These are phyloP conservation scores for Dunaliella primolecta DNA, from an alignment of 139 green algal species.

Conservation along the genomic window DNA sequence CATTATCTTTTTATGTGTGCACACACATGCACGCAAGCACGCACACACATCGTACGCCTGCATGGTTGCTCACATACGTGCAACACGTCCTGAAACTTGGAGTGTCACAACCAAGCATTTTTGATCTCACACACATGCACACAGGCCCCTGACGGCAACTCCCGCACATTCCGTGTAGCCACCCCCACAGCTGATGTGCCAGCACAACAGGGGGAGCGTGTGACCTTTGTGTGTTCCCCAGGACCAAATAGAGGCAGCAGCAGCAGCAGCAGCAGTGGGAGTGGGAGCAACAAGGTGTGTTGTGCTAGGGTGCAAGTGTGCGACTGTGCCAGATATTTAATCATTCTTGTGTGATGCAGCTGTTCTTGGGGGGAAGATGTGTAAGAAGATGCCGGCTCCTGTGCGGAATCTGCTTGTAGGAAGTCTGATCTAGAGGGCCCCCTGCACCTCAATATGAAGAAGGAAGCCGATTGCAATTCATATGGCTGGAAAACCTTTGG, in stretches of 20 bases:
- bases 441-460: too few relatives aligned
- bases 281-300: neutral
- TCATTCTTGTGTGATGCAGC: too few relatives aligned
- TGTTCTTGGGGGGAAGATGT: too few relatives aligned
- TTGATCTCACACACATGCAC: too few relatives aligned
- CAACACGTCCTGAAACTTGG: neutral
- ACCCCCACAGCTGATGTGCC: conserved; percentile 77
- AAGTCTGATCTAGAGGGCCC: too few relatives aligned
- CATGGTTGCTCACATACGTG: neutral
- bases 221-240: conserved; percentile 77
- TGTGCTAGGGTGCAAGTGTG: neutral
- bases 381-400: too few relatives aligned
- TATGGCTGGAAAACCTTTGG: too few relatives aligned
- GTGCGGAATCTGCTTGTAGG: too few relatives aligned
- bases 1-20: too few relatives aligned
- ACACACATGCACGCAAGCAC: neutral
- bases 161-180: conserved; percentile 76
- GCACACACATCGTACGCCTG: neutral
- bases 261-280: conserved; percentile 20
- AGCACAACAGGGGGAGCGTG: conserved; percentile 61
- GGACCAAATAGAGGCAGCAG: conserved; percentile 1
- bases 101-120: too few relatives aligned
- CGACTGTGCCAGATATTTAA: too few relatives aligned
- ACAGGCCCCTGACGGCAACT: conserved; percentile 60
- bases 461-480: too few relatives aligned